Evolutionary conservation across 2,329 filamentous ascomycete genomes (phyloP), one percentile per base, ranked within the genome.

Genomic region (Trichoderma asperellum): DNA sequence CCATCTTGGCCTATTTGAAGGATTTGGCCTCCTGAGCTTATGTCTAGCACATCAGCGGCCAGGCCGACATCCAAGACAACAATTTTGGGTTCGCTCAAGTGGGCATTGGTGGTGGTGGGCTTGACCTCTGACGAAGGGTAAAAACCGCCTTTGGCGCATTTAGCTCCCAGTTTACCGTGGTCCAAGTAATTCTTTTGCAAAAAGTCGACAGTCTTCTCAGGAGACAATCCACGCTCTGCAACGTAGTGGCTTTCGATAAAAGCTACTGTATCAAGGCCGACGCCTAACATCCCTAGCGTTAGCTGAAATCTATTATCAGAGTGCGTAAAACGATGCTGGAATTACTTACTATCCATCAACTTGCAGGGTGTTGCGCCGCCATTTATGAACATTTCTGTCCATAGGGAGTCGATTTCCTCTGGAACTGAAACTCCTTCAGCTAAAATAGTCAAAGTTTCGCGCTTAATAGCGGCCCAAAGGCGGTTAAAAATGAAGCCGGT

Each of bases 401-500:
- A 87, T 5, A 87, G 73, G 0, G 72, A 72, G 69, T 88, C 86
- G 32, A 87, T 82, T 61, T 86, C 82, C n/a, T 81, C 76, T 0
- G 86, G 83, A 0, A 77, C 78, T 0, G 81, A 80, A 0, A 87
- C 84, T 0, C 80, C 85, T 61, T 87, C 85, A 0, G 82, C 78
- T 2, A 88, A 71, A 11, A 87, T 84, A 0, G 75, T 80, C 63
- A 88, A 70, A 0, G 77, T 75, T 71, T 88, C 86, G 2, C 86
- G 79, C 74, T 88, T 87, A 18, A 88, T 79, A 0, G 86, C 86
- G 0, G 86, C 86, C 85, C 86, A 88, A 0, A 88, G 74, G 0
- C 86, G 82, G 66, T 88, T 87, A 73, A 86, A 85, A 43, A 88
- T 83, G 71, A 87, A 84, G 0, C 86, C 83, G 0, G 84, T 86